Base-by-base conservation (phyloP, 257 asterid species). In the Plantago elongata region DNA sequence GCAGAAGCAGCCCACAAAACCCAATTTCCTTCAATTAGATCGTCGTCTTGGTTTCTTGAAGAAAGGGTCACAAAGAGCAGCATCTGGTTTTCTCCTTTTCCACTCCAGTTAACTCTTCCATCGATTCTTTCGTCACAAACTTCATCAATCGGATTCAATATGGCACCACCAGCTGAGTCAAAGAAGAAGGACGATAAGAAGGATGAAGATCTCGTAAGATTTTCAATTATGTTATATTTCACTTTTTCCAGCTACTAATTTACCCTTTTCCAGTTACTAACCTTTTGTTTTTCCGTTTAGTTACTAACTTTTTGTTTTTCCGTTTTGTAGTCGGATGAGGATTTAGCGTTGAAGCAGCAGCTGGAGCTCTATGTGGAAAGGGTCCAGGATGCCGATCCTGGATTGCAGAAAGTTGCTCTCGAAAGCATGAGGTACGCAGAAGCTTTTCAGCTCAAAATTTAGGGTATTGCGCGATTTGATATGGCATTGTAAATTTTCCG, bases 141-240 rank as follows among this genome's bases (percentile, higher is more conserved):
- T 22, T 22, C 27, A 22, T 22, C 27, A 22, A 1, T 22, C 27
- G 27, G 27, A 22, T 22, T 22, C 27, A 22, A 29, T 59, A 74
- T 79, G 83, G 80, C 75, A 61, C 88, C 75, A 61, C 88, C 78
- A n/a, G 83, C 76, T 61, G 84, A 95, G 15, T 52, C 93, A 3
- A 87, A 89, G 75, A 89, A 86, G 81, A 89, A 89, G 83, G 95
- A 91, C n/a, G 98, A 91, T 9, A 84, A 88, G 79, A 86, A 89
- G 47, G 99, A 92, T 45, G 97, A 92, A 71, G 97, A 92, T 87
- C 99, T 89, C 17, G 99, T 92, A 70, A 77, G 97, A 75, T 52
- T 1, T 8, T 7, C 29, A 14, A n/a, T n/a, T n/a, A 11, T 22
- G 4, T 15, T 1, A 3, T 17, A 15, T 9, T n/a, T n/a, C n/a